phyloP scores from a whole-genome alignment of 1,284 basidiomycete species.

The Lignosus rhinocerotis region DNA sequence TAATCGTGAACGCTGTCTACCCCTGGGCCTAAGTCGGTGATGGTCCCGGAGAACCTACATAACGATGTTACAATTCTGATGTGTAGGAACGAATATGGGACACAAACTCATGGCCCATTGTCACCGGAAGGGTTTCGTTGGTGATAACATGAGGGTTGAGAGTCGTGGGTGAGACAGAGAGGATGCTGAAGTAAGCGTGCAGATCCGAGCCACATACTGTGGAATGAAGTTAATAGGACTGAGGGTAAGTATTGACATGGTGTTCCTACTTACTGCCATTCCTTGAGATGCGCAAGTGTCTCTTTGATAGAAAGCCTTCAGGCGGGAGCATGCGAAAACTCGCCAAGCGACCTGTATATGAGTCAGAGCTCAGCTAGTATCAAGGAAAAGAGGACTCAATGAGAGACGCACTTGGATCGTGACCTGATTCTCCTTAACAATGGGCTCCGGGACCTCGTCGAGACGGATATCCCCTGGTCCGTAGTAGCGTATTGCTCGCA shows the following conservation, averaged over 20 bases:
- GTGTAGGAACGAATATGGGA: not conserved
- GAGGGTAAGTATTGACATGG: too few relatives aligned
- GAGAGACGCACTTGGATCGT: slow-evolving; percentile 31
- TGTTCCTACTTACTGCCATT: not conserved
- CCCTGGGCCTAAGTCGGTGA: slow-evolving; percentile 30
- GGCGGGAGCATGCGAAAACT: not conserved
- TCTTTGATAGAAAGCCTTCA: not conserved
- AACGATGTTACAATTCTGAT: not conserved
- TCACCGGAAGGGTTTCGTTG: slow-evolving; percentile 30
- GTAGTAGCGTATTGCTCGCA: slow-evolving; percentile 35
- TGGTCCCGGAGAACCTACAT: slow-evolving; percentile 32
- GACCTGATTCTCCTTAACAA: slow-evolving; percentile 23
- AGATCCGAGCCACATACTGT: slow-evolving; percentile 31
- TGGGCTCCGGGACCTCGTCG: slow-evolving; percentile 32
- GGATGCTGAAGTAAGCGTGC: slow-evolving; percentile 28
- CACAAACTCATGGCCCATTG: slow-evolving; percentile 36
- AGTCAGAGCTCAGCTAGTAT: not conserved
- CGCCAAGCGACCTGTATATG: not conserved
- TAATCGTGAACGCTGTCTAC: slow-evolving; percentile 28
- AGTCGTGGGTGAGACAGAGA: slow-evolving; percentile 20
- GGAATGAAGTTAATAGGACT: not conserved
- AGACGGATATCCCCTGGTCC: slow-evolving; percentile 35
- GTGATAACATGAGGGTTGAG: slow-evolving; percentile 30
- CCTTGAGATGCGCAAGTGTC: not conserved
- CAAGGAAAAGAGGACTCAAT: not conserved